These are phyloP conservation scores for Zymoseptoria tritici DNA, from an alignment of 2,329 filamentous ascomycete species.

Conservation along the genomic window DNA sequence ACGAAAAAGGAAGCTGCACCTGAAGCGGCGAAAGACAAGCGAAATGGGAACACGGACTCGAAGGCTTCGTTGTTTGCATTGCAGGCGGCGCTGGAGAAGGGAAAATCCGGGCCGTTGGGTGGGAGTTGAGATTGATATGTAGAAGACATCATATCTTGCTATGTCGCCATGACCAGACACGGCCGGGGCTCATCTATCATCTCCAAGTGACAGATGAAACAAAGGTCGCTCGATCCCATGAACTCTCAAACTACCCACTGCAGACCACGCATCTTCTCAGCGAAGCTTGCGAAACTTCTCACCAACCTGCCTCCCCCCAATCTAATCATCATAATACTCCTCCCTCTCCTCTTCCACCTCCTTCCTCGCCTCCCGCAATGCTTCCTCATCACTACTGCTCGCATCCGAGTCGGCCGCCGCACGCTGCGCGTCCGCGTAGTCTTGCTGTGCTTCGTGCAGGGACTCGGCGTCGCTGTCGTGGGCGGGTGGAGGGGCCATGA, in stretches of 20 bases:
- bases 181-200: too few species aligned
- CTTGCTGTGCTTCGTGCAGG: slow-evolving; percentile 13
- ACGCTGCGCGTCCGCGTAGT: slow-evolving; percentile 16
- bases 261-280: too few species aligned
- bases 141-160: background rate
- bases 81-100: background rate
- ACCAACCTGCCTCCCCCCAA: too few species aligned
- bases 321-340: background rate
- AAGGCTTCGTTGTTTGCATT: background rate
- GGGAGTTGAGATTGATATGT: too few species aligned
- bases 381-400: slow-evolving; percentile 16
- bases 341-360: background rate
- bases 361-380: slow-evolving; percentile 7
- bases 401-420: slow-evolving; percentile 16
- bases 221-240: too few species aligned
- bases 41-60: background rate
- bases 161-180: background rate
- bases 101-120: background rate
- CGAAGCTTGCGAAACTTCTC: too few species aligned
- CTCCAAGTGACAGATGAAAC: too few species aligned
- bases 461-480: slow-evolving; percentile 14
- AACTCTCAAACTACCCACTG: too few species aligned
- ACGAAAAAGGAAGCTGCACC: background rate
- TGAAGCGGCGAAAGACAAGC: background rate
- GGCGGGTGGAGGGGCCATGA: slow-evolving; percentile 2